These are phyloP conservation scores for Inosperma sp. DNA, from an alignment of 768 basidiomycete genomes.

Conservation along the genomic window DNA sequence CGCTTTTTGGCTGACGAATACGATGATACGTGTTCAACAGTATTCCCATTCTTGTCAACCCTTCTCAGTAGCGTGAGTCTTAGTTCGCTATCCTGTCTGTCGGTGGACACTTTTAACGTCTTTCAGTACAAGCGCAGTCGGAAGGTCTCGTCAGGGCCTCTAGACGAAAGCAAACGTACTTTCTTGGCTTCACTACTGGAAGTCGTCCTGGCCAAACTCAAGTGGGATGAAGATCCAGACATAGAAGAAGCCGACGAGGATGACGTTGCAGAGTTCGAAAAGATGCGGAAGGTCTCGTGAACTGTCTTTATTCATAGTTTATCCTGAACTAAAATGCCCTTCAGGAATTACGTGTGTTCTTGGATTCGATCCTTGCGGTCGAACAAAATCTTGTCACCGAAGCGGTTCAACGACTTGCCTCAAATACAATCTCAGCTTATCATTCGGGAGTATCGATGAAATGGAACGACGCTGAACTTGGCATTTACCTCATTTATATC, in stretches of 20 bases:
- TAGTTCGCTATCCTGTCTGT: background rate
- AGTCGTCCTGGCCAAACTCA: slow-evolving; percentile 82
- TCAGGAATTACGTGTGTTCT: slow-evolving; percentile 79
- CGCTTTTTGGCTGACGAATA: slow-evolving; percentile 87
- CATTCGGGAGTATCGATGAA: slow-evolving; percentile 58
- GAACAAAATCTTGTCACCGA: slow-evolving; percentile 82
- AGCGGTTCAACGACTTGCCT: slow-evolving; percentile 66
- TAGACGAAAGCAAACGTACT: slow-evolving; percentile 61
- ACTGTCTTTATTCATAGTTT: background rate
- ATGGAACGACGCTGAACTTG: slow-evolving; percentile 94
- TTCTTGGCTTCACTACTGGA: slow-evolving; percentile 78
- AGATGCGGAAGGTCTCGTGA: slow-evolving; percentile 69
- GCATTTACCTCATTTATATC: slow-evolving; percentile 88
- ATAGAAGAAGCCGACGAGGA: slow-evolving; percentile 86
- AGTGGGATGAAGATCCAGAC: slow-evolving; percentile 81
- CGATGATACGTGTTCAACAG: slow-evolving; percentile 82
- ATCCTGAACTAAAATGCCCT: slow-evolving; percentile 9
- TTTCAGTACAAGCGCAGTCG: slow-evolving; percentile 74
- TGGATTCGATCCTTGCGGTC: slow-evolving; percentile 82
- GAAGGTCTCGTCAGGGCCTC: slow-evolving; percentile 54
- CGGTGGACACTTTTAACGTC: slow-evolving; percentile 6
- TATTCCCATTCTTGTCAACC: slow-evolving; percentile 75
- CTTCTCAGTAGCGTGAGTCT: slow-evolving; percentile 67
- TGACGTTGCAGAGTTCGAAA: slow-evolving; percentile 75
- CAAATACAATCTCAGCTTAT: slow-evolving; percentile 71